These are phyloP conservation scores for Astraeus odoratus DNA, from an alignment of 768 basidiomycete genomes.

Conservation along the genomic window DNA sequence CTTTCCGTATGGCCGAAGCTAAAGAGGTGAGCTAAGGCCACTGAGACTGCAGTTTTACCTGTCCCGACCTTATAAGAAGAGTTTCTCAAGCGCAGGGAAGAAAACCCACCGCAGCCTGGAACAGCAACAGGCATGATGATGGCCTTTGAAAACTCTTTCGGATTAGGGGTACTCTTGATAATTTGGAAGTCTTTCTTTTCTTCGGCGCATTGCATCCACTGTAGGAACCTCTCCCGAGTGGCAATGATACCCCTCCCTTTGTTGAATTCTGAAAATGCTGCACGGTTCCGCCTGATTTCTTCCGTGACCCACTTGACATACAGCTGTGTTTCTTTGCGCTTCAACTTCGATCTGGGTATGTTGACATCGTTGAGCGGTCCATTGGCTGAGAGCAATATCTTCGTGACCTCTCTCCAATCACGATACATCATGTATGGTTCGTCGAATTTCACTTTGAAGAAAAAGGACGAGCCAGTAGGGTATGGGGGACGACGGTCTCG, in stretches of 20 bases:
- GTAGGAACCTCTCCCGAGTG: slow-evolving; percentile 71
- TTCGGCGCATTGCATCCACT: slow-evolving; percentile 51
- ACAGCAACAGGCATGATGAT: slow-evolving; percentile 85
- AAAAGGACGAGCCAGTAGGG: slow-evolving; percentile 74
- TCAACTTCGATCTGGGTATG: slow-evolving; percentile 61
- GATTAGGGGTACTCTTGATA: slow-evolving; percentile 4
- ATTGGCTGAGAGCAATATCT: slow-evolving; percentile 49
- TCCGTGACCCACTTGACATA: slow-evolving; percentile 81
- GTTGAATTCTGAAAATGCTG: slow-evolving; percentile 53
- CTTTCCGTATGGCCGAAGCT: slow-evolving; percentile 89
- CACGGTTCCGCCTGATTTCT: slow-evolving; percentile 59
- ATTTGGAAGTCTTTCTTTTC: slow-evolving; percentile 32
- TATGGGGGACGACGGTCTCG: slow-evolving; percentile 53
- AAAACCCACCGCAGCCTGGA: slow-evolving; percentile 80
- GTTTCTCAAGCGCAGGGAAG: not conserved
- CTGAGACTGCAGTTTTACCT: slow-evolving; percentile 85
- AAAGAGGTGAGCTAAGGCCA: slow-evolving; percentile 76
- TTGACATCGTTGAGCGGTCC: slow-evolving; percentile 25
- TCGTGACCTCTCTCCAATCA: slow-evolving; percentile 94
- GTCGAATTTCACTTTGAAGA: slow-evolving; percentile 99
- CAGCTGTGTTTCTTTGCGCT: slow-evolving; percentile 65
- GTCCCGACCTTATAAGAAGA: not conserved
- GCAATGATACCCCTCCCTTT: slow-evolving; percentile 82
- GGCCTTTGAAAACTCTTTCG: slow-evolving; percentile 53
- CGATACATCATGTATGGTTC: slow-evolving; percentile 99